Conservation (phyloP, 495 filamentous ascomycete genomes). For the Aspergillus biplanus region DNA sequence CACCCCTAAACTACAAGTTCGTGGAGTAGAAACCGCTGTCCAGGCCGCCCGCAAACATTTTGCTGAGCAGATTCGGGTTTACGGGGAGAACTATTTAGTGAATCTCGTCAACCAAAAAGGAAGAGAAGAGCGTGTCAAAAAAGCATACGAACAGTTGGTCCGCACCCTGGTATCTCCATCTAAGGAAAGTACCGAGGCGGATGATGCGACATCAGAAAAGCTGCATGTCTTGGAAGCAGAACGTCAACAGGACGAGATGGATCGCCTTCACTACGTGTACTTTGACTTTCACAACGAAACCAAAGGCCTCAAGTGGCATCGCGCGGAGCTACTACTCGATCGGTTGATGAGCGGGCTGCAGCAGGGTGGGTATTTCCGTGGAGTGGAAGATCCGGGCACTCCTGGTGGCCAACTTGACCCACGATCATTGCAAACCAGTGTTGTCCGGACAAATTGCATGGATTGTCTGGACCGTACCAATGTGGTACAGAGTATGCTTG, state of each 20-base stretch:
- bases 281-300: slow-evolving; percentile 99
- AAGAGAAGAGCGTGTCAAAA: slow-evolving; percentile 82
- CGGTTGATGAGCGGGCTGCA: slow-evolving; percentile 71
- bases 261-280: slow-evolving; percentile 91
- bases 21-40: slow-evolving; percentile 79
- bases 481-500: slow-evolving; percentile 95
- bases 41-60: slow-evolving; percentile 84
- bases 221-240: slow-evolving; percentile 74
- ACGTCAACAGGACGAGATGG: slow-evolving; percentile 63
- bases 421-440: slow-evolving; percentile 76
- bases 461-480: slow-evolving; percentile 98
- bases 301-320: slow-evolving; percentile 90
- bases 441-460: slow-evolving; percentile 98
- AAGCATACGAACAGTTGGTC: slow-evolving; percentile 88
- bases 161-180: slow-evolving; percentile 72
- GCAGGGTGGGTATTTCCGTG: slow-evolving; percentile 88
- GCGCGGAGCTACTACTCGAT: slow-evolving; percentile 83
- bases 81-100: slow-evolving; percentile 95
- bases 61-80: slow-evolving; percentile 84
- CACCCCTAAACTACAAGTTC: slow-evolving; percentile 84
- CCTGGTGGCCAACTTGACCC: slow-evolving; percentile 72
- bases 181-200: slow-evolving; percentile 60
- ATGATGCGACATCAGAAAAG: slow-evolving; percentile 70
- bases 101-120: slow-evolving; percentile 97
- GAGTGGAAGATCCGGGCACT: slow-evolving; percentile 78